Evolutionary conservation across 2,329 filamentous ascomycete species (phyloP), one percentile per base, ranked within the genome.

Genomic region (Blastomyces silverae): DNA sequence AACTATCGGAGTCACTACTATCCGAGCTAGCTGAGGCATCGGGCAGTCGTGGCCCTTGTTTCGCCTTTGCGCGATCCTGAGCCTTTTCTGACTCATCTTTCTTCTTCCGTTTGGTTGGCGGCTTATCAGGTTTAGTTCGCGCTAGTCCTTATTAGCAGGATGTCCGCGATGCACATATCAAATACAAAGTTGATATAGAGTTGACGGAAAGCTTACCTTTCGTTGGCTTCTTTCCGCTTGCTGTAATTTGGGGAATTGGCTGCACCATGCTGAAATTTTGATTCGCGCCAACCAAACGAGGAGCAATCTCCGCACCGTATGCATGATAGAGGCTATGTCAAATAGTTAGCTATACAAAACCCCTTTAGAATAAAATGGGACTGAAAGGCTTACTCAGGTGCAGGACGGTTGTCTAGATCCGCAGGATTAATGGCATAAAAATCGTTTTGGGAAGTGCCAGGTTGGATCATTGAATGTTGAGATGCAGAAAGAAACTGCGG

Each of bases 1-100:
- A 82, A 50, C 78, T 75, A 67, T 84, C 69, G 75, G 80, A 68
- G 75, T 69, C 83, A 59, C 82, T 81, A 65, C 84, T 81, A 20
- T 75, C 77, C 3, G 82, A 82, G 61, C 74, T 78, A 13, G 77
- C 78, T 60, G 80, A 81, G 31, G 78, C 78, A 53, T 79, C 77
- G 22, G 71, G 68, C 61, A 70, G 75, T 63, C 75, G 76, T 25
- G 61, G 55, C 17, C 64, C 56, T 13, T 58, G 28, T 66, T 75
- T 74, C 42, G 62, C 66, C 48, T 66, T 66, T 31, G 62, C 22
- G 17, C 42, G 46, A 37, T 44, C 55, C 50, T 64, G 63, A 44
- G 62, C 67, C 48, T 53, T 53, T 57, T 67, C 52, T 17, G 34
- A n/a, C 42, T 64, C 64, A 37, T 68, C 67, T 25, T 62, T 61